Base-by-base conservation (phyloP, 2,329 filamentous ascomycete genomes). In the Cryphonectria naterciae region DNA sequence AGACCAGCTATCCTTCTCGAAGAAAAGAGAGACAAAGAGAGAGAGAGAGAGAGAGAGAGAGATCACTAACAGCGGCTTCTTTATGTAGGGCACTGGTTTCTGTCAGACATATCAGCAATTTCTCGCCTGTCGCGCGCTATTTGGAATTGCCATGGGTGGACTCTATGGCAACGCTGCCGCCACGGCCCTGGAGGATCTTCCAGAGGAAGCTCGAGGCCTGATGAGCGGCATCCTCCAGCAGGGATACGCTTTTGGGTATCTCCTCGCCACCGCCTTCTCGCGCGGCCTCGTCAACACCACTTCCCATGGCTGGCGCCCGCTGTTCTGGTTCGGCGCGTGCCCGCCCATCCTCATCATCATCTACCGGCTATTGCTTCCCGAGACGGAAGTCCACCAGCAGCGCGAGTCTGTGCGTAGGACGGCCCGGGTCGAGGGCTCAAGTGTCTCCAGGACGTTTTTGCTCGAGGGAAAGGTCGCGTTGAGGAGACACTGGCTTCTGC, bases 281-380 rank as follows among this genome's bases (percentile, higher is more conserved):
- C 84, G 89, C 10, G 93, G 85, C 5, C 86, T 96, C 8, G 88
- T 95, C 65, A 83, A 92, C 79, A 96, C 93, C 0, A 95, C 93
- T 0, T 80, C 89, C 0, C 91, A 97, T 77, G 90, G 87, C 67
- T 97, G 94, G 94, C 86, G 94, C 10, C 93, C 94, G 0, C 84
- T 97, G 0, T 97, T 91, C 84, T 97, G 94, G 94, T 97, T 97
- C 79, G 94, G 91, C 17, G 93, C 94, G 7, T 88, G 91, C 52
- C 93, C 93, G 0, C 94, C 94, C 0, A 86, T 94, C 1, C 80
- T 97, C 43, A 91, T 97, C 80, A 97, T 97, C 77, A 77, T 89
- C 68, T 94, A 92, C 84, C 91, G 94, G 46, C 83, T 95, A 32
- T 89, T 87, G 78, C 85, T 97, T 1, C 92, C 93, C 7, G 94